Percentiles rank a stretch among this genome's conserved stretches.
Conservation (phyloP, 805 yeast species). For the Ogataea populi-albae region DNA sequence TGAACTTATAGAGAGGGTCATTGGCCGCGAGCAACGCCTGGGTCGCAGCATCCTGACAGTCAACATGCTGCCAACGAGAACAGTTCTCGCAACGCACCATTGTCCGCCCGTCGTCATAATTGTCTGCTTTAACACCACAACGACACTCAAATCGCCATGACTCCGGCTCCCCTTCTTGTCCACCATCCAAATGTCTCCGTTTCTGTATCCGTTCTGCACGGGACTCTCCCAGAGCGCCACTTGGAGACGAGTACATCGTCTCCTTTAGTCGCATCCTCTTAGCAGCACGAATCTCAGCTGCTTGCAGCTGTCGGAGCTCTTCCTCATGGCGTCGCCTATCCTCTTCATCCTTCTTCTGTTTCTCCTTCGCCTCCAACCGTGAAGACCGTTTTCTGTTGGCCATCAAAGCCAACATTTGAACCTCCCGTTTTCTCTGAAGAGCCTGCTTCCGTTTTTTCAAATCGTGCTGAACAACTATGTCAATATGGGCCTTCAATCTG, state of each 20-base stretch:
- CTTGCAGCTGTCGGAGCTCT: conserved; percentile 42
- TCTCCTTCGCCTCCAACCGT: conserved; percentile 63
- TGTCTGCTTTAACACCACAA: conserved; percentile 36
- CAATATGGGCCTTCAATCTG: conserved; percentile 31
- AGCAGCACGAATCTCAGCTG: conserved; percentile 43
- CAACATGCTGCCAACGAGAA: conserved; percentile 39
- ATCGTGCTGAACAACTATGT: conserved; percentile 42
- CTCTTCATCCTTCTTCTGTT: conserved; percentile 51
- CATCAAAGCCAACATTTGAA: conserved; percentile 59
- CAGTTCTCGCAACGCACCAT: conserved; percentile 37
- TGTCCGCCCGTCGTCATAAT: conserved; percentile 38
- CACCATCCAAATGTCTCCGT: conserved; percentile 9
- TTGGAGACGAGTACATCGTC: conserved; percentile 21
- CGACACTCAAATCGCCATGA: conserved; percentile 39
- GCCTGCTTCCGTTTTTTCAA: conserved; percentile 52
- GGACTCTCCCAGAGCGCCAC: conserved; percentile 34
- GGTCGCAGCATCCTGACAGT: conserved; percentile 30
- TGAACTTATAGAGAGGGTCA: conserved; percentile 22
- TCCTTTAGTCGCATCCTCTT: conserved; percentile 38
- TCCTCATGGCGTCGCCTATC: conserved; percentile 44
- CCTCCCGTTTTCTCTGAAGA: conserved; percentile 56
- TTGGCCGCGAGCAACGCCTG: conserved; percentile 33
- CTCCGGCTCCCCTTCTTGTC: conserved; percentile 5
- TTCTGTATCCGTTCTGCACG: conserved; percentile 31
- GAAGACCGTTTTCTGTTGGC: conserved; percentile 73